A percentile compares a stretch with the other conserved stretches of the same genome.
These are phyloP conservation scores for Paecilomyces niveus DNA, from an alignment of 2,329 filamentous ascomycete species.

Conservation along the genomic window DNA sequence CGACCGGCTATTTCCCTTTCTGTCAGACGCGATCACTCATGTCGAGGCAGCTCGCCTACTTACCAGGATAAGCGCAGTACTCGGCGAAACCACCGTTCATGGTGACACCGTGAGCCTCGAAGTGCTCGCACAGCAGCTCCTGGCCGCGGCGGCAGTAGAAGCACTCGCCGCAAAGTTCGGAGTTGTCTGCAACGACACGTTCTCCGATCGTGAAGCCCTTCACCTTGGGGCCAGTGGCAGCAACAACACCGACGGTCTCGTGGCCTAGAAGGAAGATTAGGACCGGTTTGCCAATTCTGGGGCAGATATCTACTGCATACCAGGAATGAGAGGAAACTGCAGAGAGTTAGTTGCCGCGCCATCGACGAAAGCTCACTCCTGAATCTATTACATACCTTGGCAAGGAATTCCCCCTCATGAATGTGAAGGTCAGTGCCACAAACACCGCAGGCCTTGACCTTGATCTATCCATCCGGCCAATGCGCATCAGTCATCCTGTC, in stretches of 20 bases:
- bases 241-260: constrained; percentile 61
- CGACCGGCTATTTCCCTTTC: constrained; percentile 34
- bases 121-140: constrained; percentile 61
- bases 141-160: constrained; percentile 67
- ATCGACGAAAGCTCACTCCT: neutral
- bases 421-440: constrained; percentile 49
- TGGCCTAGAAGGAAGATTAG: constrained; percentile 41
- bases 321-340: constrained; percentile 58
- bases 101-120: constrained; percentile 53
- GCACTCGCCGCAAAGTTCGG: constrained; percentile 61
- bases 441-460: constrained; percentile 62
- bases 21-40: constrained; percentile 5
- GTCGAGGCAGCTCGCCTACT: neutral
- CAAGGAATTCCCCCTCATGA: constrained; percentile 62
- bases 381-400: constrained; percentile 34
- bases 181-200: constrained; percentile 51
- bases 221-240: constrained; percentile 52
- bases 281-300: constrained; percentile 1
- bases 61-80: constrained; percentile 51
- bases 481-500: neutral
- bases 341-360: neutral
- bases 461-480: constrained; percentile 39
- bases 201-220: constrained; percentile 56
- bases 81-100: constrained; percentile 67
- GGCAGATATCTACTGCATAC: constrained; percentile 18